Evolutionary conservation across 805 yeast species (phyloP).

Genomic region (Starmerella kuoi): DNA sequence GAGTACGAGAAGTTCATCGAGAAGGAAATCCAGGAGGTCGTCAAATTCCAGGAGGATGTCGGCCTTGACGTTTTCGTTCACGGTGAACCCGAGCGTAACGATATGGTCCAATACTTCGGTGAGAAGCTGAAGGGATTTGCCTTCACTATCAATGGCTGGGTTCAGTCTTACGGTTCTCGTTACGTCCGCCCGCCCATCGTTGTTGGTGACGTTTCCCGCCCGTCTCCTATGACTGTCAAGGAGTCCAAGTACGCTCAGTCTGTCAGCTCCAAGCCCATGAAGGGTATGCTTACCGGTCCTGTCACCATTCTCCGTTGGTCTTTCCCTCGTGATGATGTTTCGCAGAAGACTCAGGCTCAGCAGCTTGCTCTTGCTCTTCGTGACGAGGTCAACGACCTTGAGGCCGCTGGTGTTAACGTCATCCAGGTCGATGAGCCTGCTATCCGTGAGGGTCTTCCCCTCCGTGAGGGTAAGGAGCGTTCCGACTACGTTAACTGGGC

Average conservation of each 20-base stretch:
- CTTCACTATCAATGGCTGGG: constrained; percentile 99
- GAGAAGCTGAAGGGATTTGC: constrained; percentile 97
- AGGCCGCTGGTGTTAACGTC: constrained; percentile 94
- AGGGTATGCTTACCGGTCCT: constrained; percentile 99
- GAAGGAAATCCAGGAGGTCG: constrained; percentile 88
- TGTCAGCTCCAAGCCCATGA: constrained; percentile 86
- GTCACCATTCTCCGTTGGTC: constrained; percentile 99
- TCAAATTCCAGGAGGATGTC: constrained; percentile 98
- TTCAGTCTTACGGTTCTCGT: constrained; percentile 99
- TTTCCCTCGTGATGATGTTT: constrained; percentile 98
- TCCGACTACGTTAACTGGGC: constrained; percentile 96
- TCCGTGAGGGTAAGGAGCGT: constrained; percentile 96
- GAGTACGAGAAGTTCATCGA: constrained; percentile 94
- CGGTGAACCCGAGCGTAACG: constrained; percentile 99
- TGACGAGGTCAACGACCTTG: constrained; percentile 97
- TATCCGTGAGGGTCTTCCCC: constrained; percentile 98
- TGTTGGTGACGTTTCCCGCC: constrained; percentile 98
- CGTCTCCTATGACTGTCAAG: constrained; percentile 95
- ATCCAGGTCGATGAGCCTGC: constrained; percentile 99
- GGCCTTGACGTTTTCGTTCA: constrained; percentile 97
- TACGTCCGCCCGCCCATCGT: constrained; percentile 99
- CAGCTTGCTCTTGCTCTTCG: constrained; percentile 96
- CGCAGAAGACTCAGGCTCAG: constrained; percentile 85
- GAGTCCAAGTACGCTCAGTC: constrained; percentile 99
- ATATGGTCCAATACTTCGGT: constrained; percentile 99